phyloP scores from a whole-genome alignment of 768 basidiomycete genomes.

The Saitozyma podzolica region DNA sequence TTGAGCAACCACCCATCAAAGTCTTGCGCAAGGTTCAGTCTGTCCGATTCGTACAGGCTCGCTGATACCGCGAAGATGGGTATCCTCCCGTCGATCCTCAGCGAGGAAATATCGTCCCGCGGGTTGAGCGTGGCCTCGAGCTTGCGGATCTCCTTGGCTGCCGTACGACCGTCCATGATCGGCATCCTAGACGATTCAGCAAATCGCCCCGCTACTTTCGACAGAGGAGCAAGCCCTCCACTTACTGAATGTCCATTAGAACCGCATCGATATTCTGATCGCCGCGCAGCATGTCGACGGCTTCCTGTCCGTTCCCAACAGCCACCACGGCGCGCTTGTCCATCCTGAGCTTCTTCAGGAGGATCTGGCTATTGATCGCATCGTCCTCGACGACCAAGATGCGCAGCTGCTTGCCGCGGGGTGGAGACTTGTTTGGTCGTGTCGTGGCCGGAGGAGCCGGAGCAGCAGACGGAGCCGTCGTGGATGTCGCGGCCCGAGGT shows the following conservation, averaged over 20 bases:
- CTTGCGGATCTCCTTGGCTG: conserved; percentile 66
- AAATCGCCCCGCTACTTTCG: no score
- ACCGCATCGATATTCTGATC: conserved; percentile 70
- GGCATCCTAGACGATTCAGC: conserved; percentile 66
- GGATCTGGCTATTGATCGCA: conserved; percentile 69
- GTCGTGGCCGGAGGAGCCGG: neutral
- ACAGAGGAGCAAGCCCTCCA: conserved; percentile 15
- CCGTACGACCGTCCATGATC: conserved; percentile 71
- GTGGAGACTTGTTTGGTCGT: neutral
- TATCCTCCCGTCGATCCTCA: conserved; percentile 65
- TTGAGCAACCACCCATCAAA: conserved; percentile 84
- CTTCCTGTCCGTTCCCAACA: conserved; percentile 75
- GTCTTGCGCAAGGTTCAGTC: conserved; percentile 60
- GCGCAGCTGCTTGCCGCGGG: conserved; percentile 17
- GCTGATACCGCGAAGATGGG: conserved; percentile 83
- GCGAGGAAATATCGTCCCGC: conserved; percentile 36
- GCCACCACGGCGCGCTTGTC: conserved; percentile 68
- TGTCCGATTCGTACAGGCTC: conserved; percentile 64
- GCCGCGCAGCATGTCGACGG: conserved; percentile 61
- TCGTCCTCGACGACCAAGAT: conserved; percentile 60
- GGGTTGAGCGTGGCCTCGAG: conserved; percentile 61
- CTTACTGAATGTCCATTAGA: conserved; percentile 81
- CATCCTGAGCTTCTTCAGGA: conserved; percentile 66
- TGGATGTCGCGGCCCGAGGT: conserved; percentile 3
- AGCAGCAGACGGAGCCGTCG: neutral